phyloP scores from a whole-genome alignment of 495 filamentous ascomycete genomes.

The Aspergillus hancockii region DNA sequence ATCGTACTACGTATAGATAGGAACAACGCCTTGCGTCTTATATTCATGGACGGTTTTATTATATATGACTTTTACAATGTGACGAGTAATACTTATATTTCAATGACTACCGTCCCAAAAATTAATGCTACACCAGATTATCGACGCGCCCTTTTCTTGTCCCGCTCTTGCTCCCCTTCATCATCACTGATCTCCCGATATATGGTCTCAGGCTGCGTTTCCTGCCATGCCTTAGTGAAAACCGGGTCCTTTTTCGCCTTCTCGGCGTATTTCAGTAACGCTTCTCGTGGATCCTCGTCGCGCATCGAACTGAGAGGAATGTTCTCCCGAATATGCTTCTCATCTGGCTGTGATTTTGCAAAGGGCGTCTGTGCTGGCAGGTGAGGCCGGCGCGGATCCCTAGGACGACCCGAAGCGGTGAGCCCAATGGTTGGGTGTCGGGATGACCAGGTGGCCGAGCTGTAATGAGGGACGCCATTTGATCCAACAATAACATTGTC shows the following conservation, averaged over 20 bases:
- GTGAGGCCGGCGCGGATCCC: slow-evolving; percentile 79
- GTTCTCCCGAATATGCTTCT: slow-evolving; percentile 80
- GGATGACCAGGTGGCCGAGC: slow-evolving; percentile 55
- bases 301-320: slow-evolving; percentile 93
- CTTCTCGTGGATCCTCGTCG: slow-evolving; percentile 95
- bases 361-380: slow-evolving; percentile 86
- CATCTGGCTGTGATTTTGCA: slow-evolving; percentile 86
- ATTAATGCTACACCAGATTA: slow-evolving; percentile 17
- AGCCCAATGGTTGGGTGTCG: slow-evolving; percentile 71
- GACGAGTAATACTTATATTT: background rate
- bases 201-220: slow-evolving; percentile 89
- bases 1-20: too few species aligned
- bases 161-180: slow-evolving; percentile 67
- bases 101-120: background rate
- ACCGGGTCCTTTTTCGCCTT: slow-evolving; percentile 90
- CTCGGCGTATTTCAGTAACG: slow-evolving; percentile 91
- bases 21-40: too few species aligned
- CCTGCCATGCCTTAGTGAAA: slow-evolving; percentile 90
- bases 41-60: too few species aligned
- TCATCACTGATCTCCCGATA: slow-evolving; percentile 94
- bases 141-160: slow-evolving; percentile 66
- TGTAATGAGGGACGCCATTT: slow-evolving; percentile 46
- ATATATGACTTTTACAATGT: background rate
- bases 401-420: slow-evolving; percentile 75
- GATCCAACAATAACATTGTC: slow-evolving; percentile 70